These are phyloP conservation scores for Cercospora sesami DNA, from an alignment of 2,329 filamentous ascomycete genomes.

Conservation along the genomic window DNA sequence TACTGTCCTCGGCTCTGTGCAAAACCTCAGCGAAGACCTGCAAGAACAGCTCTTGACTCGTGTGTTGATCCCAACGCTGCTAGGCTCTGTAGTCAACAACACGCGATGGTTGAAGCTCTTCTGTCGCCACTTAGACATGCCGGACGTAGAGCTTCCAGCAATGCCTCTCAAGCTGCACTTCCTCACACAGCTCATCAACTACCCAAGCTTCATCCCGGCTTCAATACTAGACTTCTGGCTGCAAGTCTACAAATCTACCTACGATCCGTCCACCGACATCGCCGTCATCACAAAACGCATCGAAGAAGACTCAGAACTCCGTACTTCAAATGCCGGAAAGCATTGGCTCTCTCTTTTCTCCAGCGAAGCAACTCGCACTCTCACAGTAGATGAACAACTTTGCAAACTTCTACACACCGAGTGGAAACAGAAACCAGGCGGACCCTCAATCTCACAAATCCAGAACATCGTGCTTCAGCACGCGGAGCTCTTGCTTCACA, in stretches of 20 bases:
- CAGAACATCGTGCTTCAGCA: slow-evolving; percentile 16
- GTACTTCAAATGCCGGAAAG: slow-evolving; percentile 20
- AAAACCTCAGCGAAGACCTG: not conserved
- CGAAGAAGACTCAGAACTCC: slow-evolving; percentile 22
- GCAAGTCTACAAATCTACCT: slow-evolving; percentile 28
- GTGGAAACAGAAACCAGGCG: slow-evolving; percentile 11
- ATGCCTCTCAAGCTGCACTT: slow-evolving; percentile 15
- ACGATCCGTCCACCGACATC: slow-evolving; percentile 31
- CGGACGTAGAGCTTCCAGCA: slow-evolving; percentile 1
- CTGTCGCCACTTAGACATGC: slow-evolving; percentile 8
- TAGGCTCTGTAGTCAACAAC: slow-evolving; percentile 19
- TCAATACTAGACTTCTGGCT: slow-evolving; percentile 33
- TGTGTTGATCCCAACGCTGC: slow-evolving; percentile 24
- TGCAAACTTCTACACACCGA: slow-evolving; percentile 8
- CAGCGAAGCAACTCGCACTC: not conserved
- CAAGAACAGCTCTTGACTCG: slow-evolving; percentile 17
- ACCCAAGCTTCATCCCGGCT: slow-evolving; percentile 26
- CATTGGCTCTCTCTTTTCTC: slow-evolving; percentile 36
- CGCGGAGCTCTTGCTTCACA: slow-evolving; percentile 15
- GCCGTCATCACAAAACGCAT: slow-evolving; percentile 30
- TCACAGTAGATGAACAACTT: not conserved
- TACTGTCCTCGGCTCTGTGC: slow-evolving; percentile 13
- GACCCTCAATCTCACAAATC: slow-evolving; percentile 7
- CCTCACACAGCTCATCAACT: slow-evolving; percentile 13
- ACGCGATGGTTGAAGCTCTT: slow-evolving; percentile 26